Evolutionary conservation across 2,329 filamentous ascomycete genomes (phyloP), one percentile per base, ranked within the genome.

Genomic region (Neonectria sp.): DNA sequence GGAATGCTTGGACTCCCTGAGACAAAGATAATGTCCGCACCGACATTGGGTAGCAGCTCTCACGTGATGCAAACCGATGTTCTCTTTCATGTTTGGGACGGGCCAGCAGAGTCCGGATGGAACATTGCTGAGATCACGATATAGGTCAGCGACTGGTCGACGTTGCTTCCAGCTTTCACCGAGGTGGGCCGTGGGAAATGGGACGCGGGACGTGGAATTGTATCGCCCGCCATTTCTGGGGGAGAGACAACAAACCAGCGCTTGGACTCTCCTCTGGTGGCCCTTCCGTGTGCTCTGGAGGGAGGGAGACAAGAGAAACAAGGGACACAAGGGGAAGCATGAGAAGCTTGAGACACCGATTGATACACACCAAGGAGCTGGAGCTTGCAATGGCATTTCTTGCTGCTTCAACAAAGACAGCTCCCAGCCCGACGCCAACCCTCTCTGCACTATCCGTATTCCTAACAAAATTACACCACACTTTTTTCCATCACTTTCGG

Each of bases 21-120:
- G 79, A 81, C 80, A 81, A 79, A 77, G 77, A 76, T 77, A 76
- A 79, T 75, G 68, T 68, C 66, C 65, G 65, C 69, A 59, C 73
- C 67, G 71, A 74, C 75, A 74, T 73, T 69, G 69, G 68, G 64
- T n/a, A 31, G 45, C 31, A 35, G 56, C 13, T 29, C 43, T 35
- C 64, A 63, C 64, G 60, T 67, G 64, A 67, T 60, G 64, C 60
- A 31, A 55, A 49, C 51, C 48, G 15, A n/a, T 24, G 43, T 57
- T 51, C 17, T 61, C 51, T 65, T 43, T 65, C 35, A 45, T 40
- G 17, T 46, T 45, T 37, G 46, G 24, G 45, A 29, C 56, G 49
- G 51, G 17, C 48, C 46, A 64, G 49, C 48, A 35, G 37, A 40
- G 40, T 33, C 58, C 31, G 37, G 63, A 48, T 52, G 29, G 52